Base-by-base conservation (phyloP, 768 basidiomycete genomes). In the Jaapia argillacea region DNA sequence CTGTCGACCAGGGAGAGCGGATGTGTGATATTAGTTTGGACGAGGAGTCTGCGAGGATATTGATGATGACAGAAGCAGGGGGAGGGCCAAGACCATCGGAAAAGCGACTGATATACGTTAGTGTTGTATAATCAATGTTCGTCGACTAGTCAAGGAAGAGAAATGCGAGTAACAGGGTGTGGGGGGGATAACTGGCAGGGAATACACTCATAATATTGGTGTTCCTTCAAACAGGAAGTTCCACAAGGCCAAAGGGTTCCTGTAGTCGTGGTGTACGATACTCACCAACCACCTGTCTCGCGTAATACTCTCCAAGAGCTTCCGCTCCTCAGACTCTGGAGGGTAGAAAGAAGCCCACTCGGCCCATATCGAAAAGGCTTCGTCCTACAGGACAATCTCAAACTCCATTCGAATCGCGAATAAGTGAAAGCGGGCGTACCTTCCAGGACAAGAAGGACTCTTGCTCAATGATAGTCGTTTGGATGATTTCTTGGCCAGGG, bases 391-490 rank as follows among this genome's bases (percentile, higher is more conserved):
- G n/a, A n/a, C n/a, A n/a, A n/a, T n/a, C n/a, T n/a, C n/a, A n/a
- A n/a, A n/a, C n/a, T n/a, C n/a, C n/a, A n/a, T n/a, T n/a, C n/a
- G n/a, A n/a, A n/a, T n/a, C n/a, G n/a, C n/a, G n/a, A n/a, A 0
- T 20, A 20, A 28, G 4, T 13, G 4, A 28, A 10, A 40, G 1
- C 24, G 12, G 33, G 52, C 72, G 40, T 37, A 92, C 94, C 83
- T 93, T 97, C 96, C 96, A 99, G 0, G 90, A 82, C 26, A 88
- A 63, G 70, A 99, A 99, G 12, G 90, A 94, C 56, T 91, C 85
- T 40, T 77, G 77, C 57, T 97, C 96, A 26, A 99, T 98, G 51
- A 98, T 91, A 0, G 96, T 99, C 4, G 94, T 88, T 55, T 97
- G 94, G 2, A 83, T 77, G 37, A 99, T 84, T 62, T 99, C 96